phyloP scores from a whole-genome alignment of 495 filamentous ascomycete genomes.

The Schizothecium vesticola region DNA sequence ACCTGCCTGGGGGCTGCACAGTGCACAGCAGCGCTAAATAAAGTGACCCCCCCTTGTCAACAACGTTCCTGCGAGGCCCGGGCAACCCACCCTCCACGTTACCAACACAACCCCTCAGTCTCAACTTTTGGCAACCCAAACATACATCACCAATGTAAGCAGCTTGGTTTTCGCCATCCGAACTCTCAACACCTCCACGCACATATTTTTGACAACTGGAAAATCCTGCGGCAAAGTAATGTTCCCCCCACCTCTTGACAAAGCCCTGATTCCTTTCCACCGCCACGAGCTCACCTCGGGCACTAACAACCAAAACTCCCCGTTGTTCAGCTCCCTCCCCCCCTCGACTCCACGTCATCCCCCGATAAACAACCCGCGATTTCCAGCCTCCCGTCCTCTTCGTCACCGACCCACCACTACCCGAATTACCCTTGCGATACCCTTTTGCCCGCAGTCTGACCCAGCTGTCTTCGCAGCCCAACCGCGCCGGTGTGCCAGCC shows the following conservation, averaged over 20 bases:
- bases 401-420: background rate
- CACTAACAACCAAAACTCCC: background rate
- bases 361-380: background rate
- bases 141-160: background rate
- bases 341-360: background rate
- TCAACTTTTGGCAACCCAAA: background rate
- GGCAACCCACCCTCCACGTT: background rate
- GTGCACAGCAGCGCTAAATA: background rate
- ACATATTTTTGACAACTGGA: background rate
- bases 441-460: background rate
- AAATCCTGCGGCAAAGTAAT: background rate
- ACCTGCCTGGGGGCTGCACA: background rate
- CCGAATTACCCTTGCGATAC: background rate
- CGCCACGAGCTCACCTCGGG: background rate
- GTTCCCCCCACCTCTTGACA: background rate
- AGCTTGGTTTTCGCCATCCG: background rate
- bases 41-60: background rate
- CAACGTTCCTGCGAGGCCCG: background rate
- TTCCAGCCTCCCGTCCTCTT: background rate
- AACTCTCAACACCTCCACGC: background rate
- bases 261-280: background rate
- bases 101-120: background rate
- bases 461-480: background rate
- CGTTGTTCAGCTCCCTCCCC: background rate
- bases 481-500: background rate